Conservation (phyloP, 2,329 filamentous ascomycete genomes). For the Fusarium mangiferae region DNA sequence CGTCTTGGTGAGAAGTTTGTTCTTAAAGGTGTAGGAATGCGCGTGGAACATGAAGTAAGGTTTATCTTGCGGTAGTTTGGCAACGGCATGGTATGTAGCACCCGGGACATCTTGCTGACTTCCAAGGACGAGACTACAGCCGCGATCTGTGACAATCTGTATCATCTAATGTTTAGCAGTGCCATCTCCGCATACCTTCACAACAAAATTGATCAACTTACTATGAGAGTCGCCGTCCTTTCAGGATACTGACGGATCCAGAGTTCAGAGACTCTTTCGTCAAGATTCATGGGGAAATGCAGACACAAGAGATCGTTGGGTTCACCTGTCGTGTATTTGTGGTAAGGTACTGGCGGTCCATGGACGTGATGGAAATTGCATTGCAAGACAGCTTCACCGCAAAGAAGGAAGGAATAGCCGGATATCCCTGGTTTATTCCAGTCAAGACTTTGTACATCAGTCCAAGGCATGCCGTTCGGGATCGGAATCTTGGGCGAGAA, state of each 20-base stretch:
- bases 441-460: background rate
- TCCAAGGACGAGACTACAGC: background rate
- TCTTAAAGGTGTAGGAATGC: rapidly evolving
- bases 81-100: background rate
- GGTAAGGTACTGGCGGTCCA: background rate
- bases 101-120: background rate
- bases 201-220: background rate
- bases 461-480: rapidly evolving
- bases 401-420: background rate
- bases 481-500: background rate
- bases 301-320: background rate
- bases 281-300: background rate
- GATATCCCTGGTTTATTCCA: background rate
- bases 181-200: background rate
- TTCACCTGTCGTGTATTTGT: rapidly evolving
- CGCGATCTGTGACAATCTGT: background rate
- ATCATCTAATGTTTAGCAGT: background rate
- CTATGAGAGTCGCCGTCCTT: background rate
- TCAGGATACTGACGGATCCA: background rate
- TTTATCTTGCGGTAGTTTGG: background rate
- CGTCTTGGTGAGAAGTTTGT: no score
- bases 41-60: background rate
- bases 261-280: background rate
- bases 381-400: rapidly evolving
- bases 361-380: background rate